Base-by-base conservation (phyloP, 2,329 filamentous ascomycete genomes). In the Boeremia exigua region DNA sequence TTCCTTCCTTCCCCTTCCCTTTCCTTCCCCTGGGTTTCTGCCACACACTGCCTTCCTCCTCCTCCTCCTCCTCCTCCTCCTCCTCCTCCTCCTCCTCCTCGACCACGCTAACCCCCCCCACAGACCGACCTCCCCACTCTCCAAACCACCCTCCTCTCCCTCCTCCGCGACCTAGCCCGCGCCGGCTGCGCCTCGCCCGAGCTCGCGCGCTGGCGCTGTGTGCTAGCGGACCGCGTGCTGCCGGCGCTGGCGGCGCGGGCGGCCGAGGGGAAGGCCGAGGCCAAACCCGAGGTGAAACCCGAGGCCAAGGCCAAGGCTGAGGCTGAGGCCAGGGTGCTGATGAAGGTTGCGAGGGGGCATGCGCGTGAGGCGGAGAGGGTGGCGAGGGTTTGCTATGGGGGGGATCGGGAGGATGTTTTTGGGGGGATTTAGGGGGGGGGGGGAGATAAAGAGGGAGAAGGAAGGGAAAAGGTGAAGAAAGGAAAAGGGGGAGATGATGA, bases 121-220 rank as follows among this genome's bases (percentile, higher is more conserved):
- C 42, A 51, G 48, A 19, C 27, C 15, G 50, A 46, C 2, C 40
- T 59, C 19, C 34, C 34, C 15, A 29, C 33, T 4, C 37, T 36
- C 6, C 42, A 40, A 4, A 23, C 30, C 6, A 32, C 30, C 3
- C 25, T 43, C 14, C 23, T 55, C 4, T 28, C 46, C 3, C 50
- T 64, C 10, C 28, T 58, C 10, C 44, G 48, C 14, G 48, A 47
- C 14, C 57, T 62, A 25, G 43, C 38, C 25, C 12, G 14, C 11
- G 49, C 42, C 10, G 52, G 51, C 8, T 59, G 57, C 28, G 43
- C 39, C 11, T 43, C n/a, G 4, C 29, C 37, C 3, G 62, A 62
- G 27, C 25, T 38, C 1, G 48, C 59, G 4, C 53, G 60, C 42
- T 65, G 62, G 60, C 47, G 51, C 48, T 56, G 54, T 14, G 38